Percentiles rank a stretch among this genome's conserved stretches.
phyloP scores from a whole-genome alignment of 2,329 filamentous ascomycete genomes.

The Trichoderma hamatum region DNA sequence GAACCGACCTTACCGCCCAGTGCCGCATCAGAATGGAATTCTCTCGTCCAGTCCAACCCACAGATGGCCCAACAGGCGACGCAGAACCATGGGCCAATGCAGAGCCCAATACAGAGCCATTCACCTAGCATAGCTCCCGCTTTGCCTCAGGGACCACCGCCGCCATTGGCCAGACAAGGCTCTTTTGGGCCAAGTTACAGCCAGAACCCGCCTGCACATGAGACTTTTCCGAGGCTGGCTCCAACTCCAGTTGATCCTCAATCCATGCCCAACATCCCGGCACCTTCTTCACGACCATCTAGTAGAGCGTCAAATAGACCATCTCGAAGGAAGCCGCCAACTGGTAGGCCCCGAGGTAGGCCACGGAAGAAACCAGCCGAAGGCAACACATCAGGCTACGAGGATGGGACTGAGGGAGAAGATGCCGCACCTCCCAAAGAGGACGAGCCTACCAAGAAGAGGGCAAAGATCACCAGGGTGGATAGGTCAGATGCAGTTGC shows the following conservation, averaged over 20 bases:
- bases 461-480: constrained; percentile 75
- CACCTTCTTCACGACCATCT: constrained; percentile 56
- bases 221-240: constrained; percentile 42
- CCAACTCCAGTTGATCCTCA: constrained; percentile 39
- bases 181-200: constrained; percentile 35
- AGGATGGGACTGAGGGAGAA: constrained; percentile 66
- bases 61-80: constrained; percentile 45
- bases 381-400: constrained; percentile 75
- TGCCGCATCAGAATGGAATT: constrained; percentile 77
- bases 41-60: constrained; percentile 73
- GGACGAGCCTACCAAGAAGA: constrained; percentile 63
- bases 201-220: constrained; percentile 33
- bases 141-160: constrained; percentile 39
- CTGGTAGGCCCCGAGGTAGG: constrained; percentile 59
- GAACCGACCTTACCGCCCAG: constrained; percentile 50
- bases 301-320: constrained; percentile 60
- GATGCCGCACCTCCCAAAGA: constrained; percentile 51
- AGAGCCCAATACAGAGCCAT: constrained; percentile 26
- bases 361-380: constrained; percentile 58
- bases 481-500: constrained; percentile 71
- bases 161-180: constrained; percentile 33
- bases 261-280: constrained; percentile 30
- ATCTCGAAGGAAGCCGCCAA: constrained; percentile 47
- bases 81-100: background rate
- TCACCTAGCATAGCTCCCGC: constrained; percentile 43